These are phyloP conservation scores for Suhomyces canberraensis DNA, from an alignment of 805 yeast genomes.

Conservation along the genomic window DNA sequence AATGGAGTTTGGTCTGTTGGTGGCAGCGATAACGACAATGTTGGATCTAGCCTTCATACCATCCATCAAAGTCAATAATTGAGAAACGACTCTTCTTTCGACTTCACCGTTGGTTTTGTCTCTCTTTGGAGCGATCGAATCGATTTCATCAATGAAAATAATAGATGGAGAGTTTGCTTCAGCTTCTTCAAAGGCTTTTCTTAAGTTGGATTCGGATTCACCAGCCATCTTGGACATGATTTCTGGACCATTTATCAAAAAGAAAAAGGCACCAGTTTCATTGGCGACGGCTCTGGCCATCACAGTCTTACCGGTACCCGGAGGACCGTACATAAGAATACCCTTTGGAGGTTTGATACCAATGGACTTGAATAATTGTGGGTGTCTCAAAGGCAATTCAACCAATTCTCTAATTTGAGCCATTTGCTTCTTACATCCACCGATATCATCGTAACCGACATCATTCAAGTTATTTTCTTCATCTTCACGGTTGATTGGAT, in stretches of 20 bases:
- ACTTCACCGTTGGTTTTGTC: constrained; percentile 99
- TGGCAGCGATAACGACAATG: constrained; percentile 97
- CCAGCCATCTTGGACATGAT: constrained; percentile 99
- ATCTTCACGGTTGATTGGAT: constrained; percentile 96
- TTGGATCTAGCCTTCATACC: constrained; percentile 99
- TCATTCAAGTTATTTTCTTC: constrained; percentile 96
- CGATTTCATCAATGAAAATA: constrained; percentile 97
- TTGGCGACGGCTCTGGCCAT: constrained; percentile 99
- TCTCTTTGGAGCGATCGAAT: constrained; percentile 98
- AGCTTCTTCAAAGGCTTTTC: constrained; percentile 99
- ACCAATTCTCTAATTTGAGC: constrained; percentile 99
- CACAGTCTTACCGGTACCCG: constrained; percentile 98
- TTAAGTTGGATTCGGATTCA: constrained; percentile 93
- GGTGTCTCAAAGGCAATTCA: constrained; percentile 96
- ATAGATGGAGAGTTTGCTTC: constrained; percentile 98
- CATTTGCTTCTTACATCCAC: constrained; percentile 99
- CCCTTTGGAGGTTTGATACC: constrained; percentile 99
- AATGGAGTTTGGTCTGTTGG: constrained; percentile 81
- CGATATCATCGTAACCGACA: constrained; percentile 98
- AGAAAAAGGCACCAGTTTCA: constrained; percentile 98
- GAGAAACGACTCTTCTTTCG: constrained; percentile 98
- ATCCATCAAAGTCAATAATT: constrained; percentile 95
- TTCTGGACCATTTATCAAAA: constrained; percentile 97
- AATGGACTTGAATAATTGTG: constrained; percentile 94
- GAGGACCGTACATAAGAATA: constrained; percentile 97